A percentile compares a stretch with the other conserved stretches of the same genome.
phyloP scores from a whole-genome alignment of 139 green algal species.

The Edaphochlamys debaryana region DNA sequence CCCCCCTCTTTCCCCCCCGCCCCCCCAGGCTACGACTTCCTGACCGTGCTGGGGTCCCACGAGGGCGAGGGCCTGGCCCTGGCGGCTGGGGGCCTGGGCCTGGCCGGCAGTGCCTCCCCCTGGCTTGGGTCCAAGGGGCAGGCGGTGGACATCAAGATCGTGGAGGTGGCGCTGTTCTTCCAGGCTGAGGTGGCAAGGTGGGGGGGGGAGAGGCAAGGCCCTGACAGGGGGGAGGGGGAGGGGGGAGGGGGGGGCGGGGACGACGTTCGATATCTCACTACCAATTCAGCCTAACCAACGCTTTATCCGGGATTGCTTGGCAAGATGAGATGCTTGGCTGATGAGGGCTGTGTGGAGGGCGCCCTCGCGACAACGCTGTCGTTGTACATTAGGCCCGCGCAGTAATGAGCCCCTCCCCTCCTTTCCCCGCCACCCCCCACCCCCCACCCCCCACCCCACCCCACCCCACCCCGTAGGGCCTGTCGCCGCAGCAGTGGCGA shows the following conservation, averaged over 20 bases:
- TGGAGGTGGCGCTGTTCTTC: constrained; percentile 86
- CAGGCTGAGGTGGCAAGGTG: constrained; percentile 54
- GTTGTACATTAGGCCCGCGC: no score
- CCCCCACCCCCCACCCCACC: no score
- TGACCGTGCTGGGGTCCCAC: constrained; percentile 77
- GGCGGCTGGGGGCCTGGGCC: constrained; percentile 3
- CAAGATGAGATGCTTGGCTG: no score
- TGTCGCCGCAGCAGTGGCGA: no score
- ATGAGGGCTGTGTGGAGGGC: no score
- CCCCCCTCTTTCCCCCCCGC: neutral
- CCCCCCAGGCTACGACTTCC: constrained; percentile 65
- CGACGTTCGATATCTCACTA: neutral
- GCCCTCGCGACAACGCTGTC: no score
- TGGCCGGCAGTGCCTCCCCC: constrained; percentile 49
- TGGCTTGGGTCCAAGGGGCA: constrained; percentile 59
- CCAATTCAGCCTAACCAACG: no score
- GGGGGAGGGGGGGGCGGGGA: neutral
- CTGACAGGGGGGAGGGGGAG: neutral
- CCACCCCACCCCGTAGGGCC: no score
- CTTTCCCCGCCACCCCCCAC: no score
- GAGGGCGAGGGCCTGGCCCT: constrained; percentile 83
- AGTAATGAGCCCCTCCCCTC: no score
- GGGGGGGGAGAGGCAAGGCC: no score
- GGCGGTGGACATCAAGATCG: constrained; percentile 60
- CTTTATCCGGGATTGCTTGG: no score